These are phyloP conservation scores for Anaeramoeba flamelloides DNA, from an alignment of 78 protist genomes.

Conservation along the genomic window DNA sequence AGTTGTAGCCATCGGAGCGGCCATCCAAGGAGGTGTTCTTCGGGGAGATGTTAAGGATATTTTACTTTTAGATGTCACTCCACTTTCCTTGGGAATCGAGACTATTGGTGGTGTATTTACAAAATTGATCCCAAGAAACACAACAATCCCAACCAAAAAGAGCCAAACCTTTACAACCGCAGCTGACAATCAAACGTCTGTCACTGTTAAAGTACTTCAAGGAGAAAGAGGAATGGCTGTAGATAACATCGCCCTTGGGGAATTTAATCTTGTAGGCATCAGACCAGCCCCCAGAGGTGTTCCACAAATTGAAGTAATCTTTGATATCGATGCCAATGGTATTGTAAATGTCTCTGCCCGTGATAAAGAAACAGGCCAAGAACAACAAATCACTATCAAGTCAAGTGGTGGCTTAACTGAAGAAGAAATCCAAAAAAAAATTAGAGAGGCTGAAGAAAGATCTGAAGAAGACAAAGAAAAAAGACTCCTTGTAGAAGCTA, in stretches of 20 bases:
- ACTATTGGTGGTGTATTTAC: constrained; percentile 78
- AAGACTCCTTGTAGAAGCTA: too few relatives aligned
- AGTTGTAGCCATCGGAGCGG: constrained; percentile 98
- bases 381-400: constrained; percentile 62
- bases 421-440: constrained; percentile 76
- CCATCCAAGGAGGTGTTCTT: constrained; percentile 96
- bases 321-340: constrained; percentile 82
- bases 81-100: constrained; percentile 89
- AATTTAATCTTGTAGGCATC: constrained; percentile 50
- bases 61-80: constrained; percentile 82
- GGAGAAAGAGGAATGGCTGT: constrained; percentile 96
- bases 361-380: constrained; percentile 94
- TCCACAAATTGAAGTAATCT: constrained; percentile 27
- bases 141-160: constrained; percentile 65
- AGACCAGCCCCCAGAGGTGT: constrained; percentile 7
- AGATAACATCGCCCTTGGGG: constrained; percentile 83
- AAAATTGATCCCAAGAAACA: constrained; percentile 70
- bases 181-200: constrained; percentile 27
- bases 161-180: constrained; percentile 14
- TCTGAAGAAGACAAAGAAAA: too few relatives aligned
- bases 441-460: constrained; percentile 59
- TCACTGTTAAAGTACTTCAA: constrained; percentile 89
- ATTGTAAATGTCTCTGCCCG: constrained; percentile 72
- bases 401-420: constrained; percentile 79
- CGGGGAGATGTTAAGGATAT: constrained; percentile 62